Conservation (phyloP, 2,329 filamentous ascomycete genomes). For the Pseudogymnoascus sp. region DNA sequence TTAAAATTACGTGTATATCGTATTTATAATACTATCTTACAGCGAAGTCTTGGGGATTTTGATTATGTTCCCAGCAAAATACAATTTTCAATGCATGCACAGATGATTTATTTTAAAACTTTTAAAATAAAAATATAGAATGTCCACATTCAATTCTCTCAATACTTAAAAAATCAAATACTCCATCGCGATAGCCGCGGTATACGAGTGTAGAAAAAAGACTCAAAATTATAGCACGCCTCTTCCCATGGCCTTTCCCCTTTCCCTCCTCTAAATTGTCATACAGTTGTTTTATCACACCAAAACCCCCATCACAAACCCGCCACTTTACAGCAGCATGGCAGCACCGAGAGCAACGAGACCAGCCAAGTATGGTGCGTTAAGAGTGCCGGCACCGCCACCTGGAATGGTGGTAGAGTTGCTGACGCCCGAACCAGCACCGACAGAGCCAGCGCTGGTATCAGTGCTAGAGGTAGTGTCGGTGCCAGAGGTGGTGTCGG, state of each 20-base stretch:
- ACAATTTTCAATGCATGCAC: not conserved
- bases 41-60: not conserved
- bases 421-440: not conserved
- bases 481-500: not conserved
- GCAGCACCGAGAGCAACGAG: constrained; percentile 1
- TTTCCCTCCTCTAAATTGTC: constrained; percentile 1
- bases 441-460: not conserved
- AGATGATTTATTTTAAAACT: not conserved
- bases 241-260: not conserved
- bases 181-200: constrained; percentile 7
- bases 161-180: constrained; percentile 3
- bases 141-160: constrained; percentile 6
- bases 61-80: not conserved
- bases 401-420: not conserved
- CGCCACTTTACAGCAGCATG: not conserved
- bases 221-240: constrained; percentile 9
- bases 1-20: not conserved
- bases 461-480: not conserved
- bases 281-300: not conserved
- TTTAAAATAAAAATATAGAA: constrained; percentile 4
- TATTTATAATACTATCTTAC: not conserved
- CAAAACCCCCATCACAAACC: not conserved
- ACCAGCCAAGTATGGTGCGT: not conserved
- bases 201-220: constrained; percentile 9
- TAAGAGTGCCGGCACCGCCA: not conserved